phyloP scores from a whole-genome alignment of 768 basidiomycete genomes.

The Collybia sp. region DNA sequence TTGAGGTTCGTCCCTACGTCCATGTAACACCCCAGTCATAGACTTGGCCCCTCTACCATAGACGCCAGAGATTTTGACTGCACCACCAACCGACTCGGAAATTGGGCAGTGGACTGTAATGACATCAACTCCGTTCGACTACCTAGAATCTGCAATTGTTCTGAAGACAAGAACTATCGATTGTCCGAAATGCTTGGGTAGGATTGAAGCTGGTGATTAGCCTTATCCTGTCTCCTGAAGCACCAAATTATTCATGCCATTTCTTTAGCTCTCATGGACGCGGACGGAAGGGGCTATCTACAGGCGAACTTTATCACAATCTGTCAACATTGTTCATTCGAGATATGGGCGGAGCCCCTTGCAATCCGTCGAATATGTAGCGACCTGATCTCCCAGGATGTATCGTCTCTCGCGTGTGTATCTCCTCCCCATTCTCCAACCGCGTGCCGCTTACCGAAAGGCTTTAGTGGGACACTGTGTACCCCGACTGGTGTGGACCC shows the following conservation, averaged over 20 bases:
- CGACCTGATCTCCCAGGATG: conserved; percentile 24
- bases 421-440: conserved; percentile 13
- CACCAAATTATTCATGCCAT: too few species aligned
- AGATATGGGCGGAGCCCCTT: conserved; percentile 34
- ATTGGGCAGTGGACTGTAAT: neutral
- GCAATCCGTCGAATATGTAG: conserved; percentile 35
- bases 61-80: neutral
- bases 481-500: neutral
- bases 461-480: neutral
- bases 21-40: neutral
- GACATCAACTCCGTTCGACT: neutral
- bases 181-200: neutral
- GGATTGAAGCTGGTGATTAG: too few species aligned
- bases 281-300: conserved; percentile 33
- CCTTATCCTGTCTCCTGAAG: too few species aligned
- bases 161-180: neutral
- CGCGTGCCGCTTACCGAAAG: neutral
- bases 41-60: neutral
- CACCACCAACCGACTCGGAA: neutral
- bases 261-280: conserved; percentile 29
- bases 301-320: conserved; percentile 26
- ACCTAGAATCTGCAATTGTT: neutral
- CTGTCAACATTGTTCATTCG: conserved; percentile 28
- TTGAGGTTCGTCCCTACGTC: neutral
- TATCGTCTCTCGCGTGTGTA: conserved; percentile 16